Base-by-base conservation (phyloP, 2,329 filamentous ascomycete genomes). In the Monosporascus sp. region DNA sequence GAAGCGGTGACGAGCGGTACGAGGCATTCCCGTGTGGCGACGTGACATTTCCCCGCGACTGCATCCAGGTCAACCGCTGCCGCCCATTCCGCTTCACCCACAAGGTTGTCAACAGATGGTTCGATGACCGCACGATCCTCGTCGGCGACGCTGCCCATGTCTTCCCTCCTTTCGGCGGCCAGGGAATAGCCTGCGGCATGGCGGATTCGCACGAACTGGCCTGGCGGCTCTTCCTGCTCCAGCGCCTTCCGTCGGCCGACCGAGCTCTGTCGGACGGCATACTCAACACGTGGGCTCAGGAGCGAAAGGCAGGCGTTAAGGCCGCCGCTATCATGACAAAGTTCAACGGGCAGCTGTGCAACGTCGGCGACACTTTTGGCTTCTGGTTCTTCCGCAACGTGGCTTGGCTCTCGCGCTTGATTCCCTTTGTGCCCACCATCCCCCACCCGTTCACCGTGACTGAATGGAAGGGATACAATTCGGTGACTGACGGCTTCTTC, bases 121-220 rank as follows among this genome's bases (percentile, higher is more conserved):
- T 69, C 20, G 58, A 68, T 14, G 67, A 65, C 8, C 65, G 71
- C 5, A 72, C 71, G 0, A 67, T 78, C 26, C 63, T 81, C 1
- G 73, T 71, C 43, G 77, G 78, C 17, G 77, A 80, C 56, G 70
- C 77, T 6, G 77, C 77, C 2, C 77, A 80, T 60, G 78, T 80
- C 5, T 79, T 80, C 53, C 78, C 77, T 5, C 77, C 77, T 3
- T 79, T 73, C 53, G 70, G 66, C 3, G 69, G 68, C 1, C 70
- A 73, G 54, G 70, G 69, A 3, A 71, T 72, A 36, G 67, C 68
- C 16, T 65, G 63, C 19, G 69, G 69, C 16, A 58, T 72, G 26
- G 59, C 69, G 2, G 71, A 73, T 49, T 69, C 69, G 9, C 61
- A 67, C 8, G 58, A 64, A 26, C 60, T 73, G 1, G 64, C 61